Conservation (phyloP, 164 flowering plant species). For the Aristolochia fimbriata region DNA sequence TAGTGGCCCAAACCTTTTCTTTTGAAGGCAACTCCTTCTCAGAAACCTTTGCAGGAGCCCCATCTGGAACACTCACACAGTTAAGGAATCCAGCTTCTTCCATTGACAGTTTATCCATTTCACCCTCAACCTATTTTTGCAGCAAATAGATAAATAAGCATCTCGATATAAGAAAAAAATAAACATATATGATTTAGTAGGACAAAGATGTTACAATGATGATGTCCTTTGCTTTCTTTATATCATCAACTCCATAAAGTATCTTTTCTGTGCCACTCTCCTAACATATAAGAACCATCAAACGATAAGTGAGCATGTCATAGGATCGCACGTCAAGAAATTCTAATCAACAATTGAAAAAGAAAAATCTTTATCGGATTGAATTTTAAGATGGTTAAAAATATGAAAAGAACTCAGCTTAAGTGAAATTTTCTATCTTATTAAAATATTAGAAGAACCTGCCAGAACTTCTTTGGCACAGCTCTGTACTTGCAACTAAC, state of each 20-base stretch:
- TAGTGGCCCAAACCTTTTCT: constrained; percentile 39
- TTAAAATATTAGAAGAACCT: constrained; percentile 30
- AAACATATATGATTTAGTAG: background rate
- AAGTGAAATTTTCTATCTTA: too few relatives aligned
- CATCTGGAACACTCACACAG: constrained; percentile 91
- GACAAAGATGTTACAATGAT: constrained; percentile 50
- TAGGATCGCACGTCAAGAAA: background rate
- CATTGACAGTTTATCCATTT: constrained; percentile 93
- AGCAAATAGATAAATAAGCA: background rate
- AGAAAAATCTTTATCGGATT: too few relatives aligned
- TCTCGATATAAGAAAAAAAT: background rate
- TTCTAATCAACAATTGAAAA: too few relatives aligned
- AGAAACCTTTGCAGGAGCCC: constrained; percentile 73
- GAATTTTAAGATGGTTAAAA: too few relatives aligned
- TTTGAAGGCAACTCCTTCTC: constrained; percentile 39
- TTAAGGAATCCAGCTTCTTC: constrained; percentile 90
- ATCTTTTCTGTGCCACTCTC: constrained; percentile 61
- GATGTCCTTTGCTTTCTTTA: constrained; percentile 49
- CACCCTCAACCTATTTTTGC: constrained; percentile 77
- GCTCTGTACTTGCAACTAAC: constrained; percentile 80
- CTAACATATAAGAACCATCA: constrained; percentile 21
- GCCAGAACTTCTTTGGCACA: constrained; percentile 62
- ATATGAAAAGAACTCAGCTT: too few relatives aligned
- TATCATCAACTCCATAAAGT: constrained; percentile 83
- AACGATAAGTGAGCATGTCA: background rate